Conservation (phyloP, 495 filamentous ascomycete species). For the Penicillium ucsense region DNA sequence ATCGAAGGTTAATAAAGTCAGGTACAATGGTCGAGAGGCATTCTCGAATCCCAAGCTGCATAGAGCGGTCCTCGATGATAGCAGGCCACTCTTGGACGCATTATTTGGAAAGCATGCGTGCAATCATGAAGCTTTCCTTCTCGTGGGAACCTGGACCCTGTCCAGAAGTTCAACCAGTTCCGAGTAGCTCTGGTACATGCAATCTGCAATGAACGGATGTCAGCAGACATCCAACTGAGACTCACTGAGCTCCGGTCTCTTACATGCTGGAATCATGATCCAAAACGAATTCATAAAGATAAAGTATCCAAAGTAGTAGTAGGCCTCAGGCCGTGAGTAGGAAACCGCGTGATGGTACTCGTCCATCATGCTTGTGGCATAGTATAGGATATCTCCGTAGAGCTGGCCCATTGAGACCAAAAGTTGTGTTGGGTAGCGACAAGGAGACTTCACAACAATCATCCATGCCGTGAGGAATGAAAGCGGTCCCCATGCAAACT, state of each 20-base stretch:
- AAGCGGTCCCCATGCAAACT: slow-evolving; percentile 57
- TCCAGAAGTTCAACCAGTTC: too few relatives aligned
- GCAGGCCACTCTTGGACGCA: too few relatives aligned
- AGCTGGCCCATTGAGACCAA: slow-evolving; percentile 64
- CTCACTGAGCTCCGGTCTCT: slow-evolving; percentile 4
- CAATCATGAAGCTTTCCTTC: too few relatives aligned
- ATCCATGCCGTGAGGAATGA: slow-evolving; percentile 51
- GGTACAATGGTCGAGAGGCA: too few relatives aligned
- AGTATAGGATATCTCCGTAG: slow-evolving; percentile 77
- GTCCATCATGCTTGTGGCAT: slow-evolving; percentile 53
- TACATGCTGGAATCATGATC: slow-evolving; percentile 55
- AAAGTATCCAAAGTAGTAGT: slow-evolving; percentile 76
- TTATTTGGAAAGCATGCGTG: too few relatives aligned
- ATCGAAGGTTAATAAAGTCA: too few relatives aligned
- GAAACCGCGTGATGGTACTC: slow-evolving; percentile 10
- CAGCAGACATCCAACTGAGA: too few relatives aligned
- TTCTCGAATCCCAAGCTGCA: too few relatives aligned
- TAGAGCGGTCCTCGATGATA: too few relatives aligned
- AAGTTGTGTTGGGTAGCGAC: slow-evolving; percentile 57
- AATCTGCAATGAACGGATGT: too few relatives aligned
- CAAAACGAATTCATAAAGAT: slow-evolving; percentile 69
- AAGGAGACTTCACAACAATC: slow-evolving; percentile 43
- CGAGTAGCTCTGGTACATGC: too few relatives aligned
- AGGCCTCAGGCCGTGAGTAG: slow-evolving; percentile 60
- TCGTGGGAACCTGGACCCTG: too few relatives aligned